A percentile compares a stretch with the other conserved stretches of the same genome.
Conservation (phyloP, 768 basidiomycete species). For the Clitopilus hobsonii region DNA sequence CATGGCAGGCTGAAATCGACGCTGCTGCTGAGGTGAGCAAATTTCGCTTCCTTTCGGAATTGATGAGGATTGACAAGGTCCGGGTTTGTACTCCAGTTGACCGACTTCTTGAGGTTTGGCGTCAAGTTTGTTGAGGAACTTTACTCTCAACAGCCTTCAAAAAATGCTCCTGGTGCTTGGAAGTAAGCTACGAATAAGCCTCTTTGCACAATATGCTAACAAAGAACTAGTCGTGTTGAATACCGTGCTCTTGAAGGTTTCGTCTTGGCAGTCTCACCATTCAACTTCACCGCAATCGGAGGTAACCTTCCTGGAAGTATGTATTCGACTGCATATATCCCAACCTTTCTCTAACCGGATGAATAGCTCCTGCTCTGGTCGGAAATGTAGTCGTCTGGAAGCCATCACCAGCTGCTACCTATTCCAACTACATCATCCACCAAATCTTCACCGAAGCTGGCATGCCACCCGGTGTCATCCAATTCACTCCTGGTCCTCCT, state of each 20-base stretch:
- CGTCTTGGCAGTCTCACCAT: conserved; percentile 94
- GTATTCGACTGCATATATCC: not conserved
- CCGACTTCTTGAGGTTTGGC: conserved; percentile 94
- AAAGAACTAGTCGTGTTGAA: conserved; percentile 71
- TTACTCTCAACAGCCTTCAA: conserved; percentile 84
- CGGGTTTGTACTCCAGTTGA: conserved; percentile 39
- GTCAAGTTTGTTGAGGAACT: conserved; percentile 97
- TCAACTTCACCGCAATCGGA: conserved; percentile 98
- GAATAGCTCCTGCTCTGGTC: conserved; percentile 79
- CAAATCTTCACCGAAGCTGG: conserved; percentile 93
- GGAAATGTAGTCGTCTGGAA: conserved; percentile 98
- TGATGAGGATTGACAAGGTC: conserved; percentile 2
- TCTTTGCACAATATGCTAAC: not conserved
- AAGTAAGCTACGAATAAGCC: conserved; percentile 60
- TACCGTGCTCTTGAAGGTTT: conserved; percentile 98
- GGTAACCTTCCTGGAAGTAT: conserved; percentile 78
- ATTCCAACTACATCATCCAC: conserved; percentile 90
- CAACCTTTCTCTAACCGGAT: not conserved
- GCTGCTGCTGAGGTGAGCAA: conserved; percentile 87
- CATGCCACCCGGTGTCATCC: conserved; percentile 90
- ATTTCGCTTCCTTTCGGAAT: not conserved
- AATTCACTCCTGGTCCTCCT: conserved; percentile 91
- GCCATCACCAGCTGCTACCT: conserved; percentile 91
- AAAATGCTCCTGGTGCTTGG: conserved; percentile 86
- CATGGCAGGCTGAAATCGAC: conserved; percentile 99